Evolutionary conservation across 371 early-diverging fungal genomes (phyloP).

Genomic region (Mortierella sp.): DNA sequence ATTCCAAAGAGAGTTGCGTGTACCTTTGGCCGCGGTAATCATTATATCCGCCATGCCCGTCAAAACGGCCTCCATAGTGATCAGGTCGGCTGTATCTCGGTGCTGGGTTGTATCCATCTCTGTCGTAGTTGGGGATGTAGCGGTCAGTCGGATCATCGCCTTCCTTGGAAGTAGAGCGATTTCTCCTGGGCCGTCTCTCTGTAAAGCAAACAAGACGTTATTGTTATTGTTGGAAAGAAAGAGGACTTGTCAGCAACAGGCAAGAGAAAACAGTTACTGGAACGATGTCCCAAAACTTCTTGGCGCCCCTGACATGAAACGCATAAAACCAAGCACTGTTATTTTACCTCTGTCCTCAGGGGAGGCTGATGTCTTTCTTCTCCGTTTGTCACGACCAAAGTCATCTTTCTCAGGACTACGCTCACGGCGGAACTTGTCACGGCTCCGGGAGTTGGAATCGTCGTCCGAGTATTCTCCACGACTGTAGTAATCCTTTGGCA

Average conservation of each 20-base stretch:
- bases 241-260: background rate
- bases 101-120: constrained; percentile 81
- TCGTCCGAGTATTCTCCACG: constrained; percentile 72
- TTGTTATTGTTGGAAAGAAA: background rate
- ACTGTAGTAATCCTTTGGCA: constrained; percentile 67
- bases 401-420: constrained; percentile 75
- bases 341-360: constrained; percentile 65
- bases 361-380: constrained; percentile 59
- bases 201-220: background rate
- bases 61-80: constrained; percentile 42
- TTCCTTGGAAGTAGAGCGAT: constrained; percentile 64
- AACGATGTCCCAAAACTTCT: background rate
- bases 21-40: constrained; percentile 49
- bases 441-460: constrained; percentile 66
- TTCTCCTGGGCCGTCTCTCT: constrained; percentile 70
- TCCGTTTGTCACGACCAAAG: constrained; percentile 73
- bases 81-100: constrained; percentile 67
- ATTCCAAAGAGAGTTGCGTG: background rate
- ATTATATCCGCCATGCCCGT: constrained; percentile 46
- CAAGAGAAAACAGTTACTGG: background rate
- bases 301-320: constrained; percentile 50
- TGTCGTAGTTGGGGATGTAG: constrained; percentile 88
- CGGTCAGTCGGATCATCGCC: constrained; percentile 73
- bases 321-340: constrained; percentile 39
- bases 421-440: constrained; percentile 81